Percentiles rank a stretch among this genome's conserved stretches.
Conservation (phyloP, 805 yeast genomes). For the Ogataea ramenticola region DNA sequence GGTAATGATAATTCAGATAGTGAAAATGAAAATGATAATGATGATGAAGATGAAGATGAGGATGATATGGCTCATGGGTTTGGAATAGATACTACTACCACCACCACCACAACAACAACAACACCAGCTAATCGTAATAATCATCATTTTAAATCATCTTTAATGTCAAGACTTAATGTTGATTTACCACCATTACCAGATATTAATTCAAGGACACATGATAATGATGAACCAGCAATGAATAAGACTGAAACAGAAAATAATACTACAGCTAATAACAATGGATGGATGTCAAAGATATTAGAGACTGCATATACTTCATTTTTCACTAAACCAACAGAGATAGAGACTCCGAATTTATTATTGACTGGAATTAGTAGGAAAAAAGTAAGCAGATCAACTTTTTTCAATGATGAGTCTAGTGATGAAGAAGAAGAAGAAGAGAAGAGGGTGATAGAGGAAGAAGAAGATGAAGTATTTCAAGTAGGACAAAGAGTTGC, state of each 20-base stretch:
- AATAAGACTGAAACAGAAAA: neutral
- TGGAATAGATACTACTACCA: no score
- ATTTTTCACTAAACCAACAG: conserved; percentile 10
- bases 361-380: conserved; percentile 19
- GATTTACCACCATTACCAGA: conserved; percentile 10
- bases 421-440: conserved; percentile 17
- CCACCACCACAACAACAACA: no score
- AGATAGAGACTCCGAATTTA: conserved; percentile 10
- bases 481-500: conserved; percentile 18
- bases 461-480: conserved; percentile 12
- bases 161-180: conserved; percentile 2
- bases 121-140: neutral
- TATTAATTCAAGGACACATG: conserved; percentile 1
- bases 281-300: conserved; percentile 13
- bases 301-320: conserved; percentile 13
- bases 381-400: conserved; percentile 7
- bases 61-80: neutral
- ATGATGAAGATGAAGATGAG: neutral
- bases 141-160: neutral
- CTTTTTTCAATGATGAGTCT: conserved; percentile 11
- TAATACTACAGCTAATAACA: neutral
- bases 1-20: neutral
- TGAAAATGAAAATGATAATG: neutral
- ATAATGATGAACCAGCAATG: neutral
- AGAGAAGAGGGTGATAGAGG: conserved; percentile 1